Base-by-base conservation (phyloP, 257 asterid genomes). In the Primulina tabacum region DNA sequence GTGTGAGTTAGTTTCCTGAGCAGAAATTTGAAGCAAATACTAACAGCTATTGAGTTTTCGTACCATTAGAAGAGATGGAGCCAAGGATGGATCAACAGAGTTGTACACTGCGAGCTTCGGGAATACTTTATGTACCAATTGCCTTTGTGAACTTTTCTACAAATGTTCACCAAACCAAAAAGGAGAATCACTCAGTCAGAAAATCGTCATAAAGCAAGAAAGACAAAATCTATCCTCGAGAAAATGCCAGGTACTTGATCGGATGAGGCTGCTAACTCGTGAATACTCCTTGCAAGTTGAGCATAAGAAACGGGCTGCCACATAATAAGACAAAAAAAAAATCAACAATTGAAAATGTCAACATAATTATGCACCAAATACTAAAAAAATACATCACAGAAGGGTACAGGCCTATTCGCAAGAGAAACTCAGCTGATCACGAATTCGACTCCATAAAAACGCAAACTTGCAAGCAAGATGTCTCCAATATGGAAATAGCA, bases 51-150 rank as follows among this genome's bases (percentile, higher is more conserved):
- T 32, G 56, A 65, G 65, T 56, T 75, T 28, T 17, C 80, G 34
- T 86, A 94, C 99, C 99, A 94, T 91, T 59, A 94, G 86, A 77
- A 94, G 97, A 66, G 99, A 94, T 10, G 99, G 99, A 29, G 99
- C 99, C 86, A 94, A 65, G 64, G 99, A 94, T 7, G 99, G 99
- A 67, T 94, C 99, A 70, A 94, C 99, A 38, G 99, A 94, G 80
- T 94, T 94, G 90, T 94, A 94, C 60, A 94, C 99, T 30, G 99
- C 99, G 65, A 94, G 96, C 82, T 94, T 94, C 64, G 97, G 99
- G 78, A 94, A 94, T 65, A 94, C 99, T 34, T 91, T 87, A 77
- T 94, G 96, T 73, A 94, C 83, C 88, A 94, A 80, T 76, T 94
- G 99, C 87, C 88, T 84, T 85, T 84, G 93, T 75, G 99, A 94